Evolutionary conservation across 1,284 basidiomycete genomes (phyloP), one percentile per base, ranked within the genome.

Genomic region (Phellopilus nigrolimitatus): DNA sequence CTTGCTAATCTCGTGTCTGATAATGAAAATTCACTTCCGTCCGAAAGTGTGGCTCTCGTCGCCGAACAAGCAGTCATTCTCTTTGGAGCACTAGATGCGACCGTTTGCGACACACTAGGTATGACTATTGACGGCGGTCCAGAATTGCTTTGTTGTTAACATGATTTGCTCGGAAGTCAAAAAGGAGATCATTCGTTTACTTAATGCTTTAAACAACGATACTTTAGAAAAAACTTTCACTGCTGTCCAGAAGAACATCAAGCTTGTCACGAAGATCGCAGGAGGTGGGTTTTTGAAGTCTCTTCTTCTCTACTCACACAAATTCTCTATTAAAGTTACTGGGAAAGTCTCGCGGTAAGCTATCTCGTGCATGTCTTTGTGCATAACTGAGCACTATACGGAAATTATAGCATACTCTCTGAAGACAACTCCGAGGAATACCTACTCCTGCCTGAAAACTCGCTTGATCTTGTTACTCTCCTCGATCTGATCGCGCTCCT

Each of bases 401-500:
- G 25, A 3, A 15, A n/a, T 37, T 17, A 13, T 27, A 52, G 50
- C 12, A 34, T 47, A 28, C 4, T 37, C 3, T 33, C 15, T 2
- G 25, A 10, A 7, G 43, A 41, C 19, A 15, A n/a, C 21, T 10
- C 19, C 13, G 47, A 21, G 15, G 7, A 17, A 4, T 34, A 42
- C 13, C 36, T 49, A 2, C 27, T 36, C 22, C 1, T 17, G 7
- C n/a, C 24, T 10, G 33, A 39, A 8, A 31, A 28, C 24, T 41
- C 42, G n/a, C 45, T 22, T n/a, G 28, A 28, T 17, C 37, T 53
- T 55, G 13, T 63, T 61, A 55, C 38, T 2, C 42, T 72, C 2
- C 43, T 55, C 13, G 61, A 68, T 22, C 66, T 73, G 52, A 55
- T 70, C 25, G 57, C 64, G 1, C 48, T 74, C 37, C 38, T 70